Base-by-base conservation (phyloP, 2,329 filamentous ascomycete species). In the Penicillium brevicompactum region DNA sequence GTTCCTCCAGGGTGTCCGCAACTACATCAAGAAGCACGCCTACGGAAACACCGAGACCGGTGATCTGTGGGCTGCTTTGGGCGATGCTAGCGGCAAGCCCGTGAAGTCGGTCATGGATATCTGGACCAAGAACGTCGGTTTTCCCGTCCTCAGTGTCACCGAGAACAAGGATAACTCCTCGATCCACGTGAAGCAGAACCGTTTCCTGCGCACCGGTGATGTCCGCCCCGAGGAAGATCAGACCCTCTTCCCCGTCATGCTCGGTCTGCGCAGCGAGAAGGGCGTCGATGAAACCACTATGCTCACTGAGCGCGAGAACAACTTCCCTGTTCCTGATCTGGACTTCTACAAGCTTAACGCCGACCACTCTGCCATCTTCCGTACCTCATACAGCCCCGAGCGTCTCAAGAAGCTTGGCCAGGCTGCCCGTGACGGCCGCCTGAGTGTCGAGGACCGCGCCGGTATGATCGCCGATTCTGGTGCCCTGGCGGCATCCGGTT, bases 311-410 rank as follows among this genome's bases (percentile, higher is more conserved):
- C 87, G 93, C 38, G 91, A 96, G 74, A 82, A 81, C 46, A 84
- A 87, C 58, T 91, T 95, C 78, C 87, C 91, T 76, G 73, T 97
- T 24, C 84, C 89, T 18, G 85, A 89, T 67, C 78, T 88, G 49
- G 91, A 96, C 67, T 97, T 97, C 78, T 97, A 89, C 86, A 97
- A 97, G 82, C 80, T 97, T 58, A 97, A 97, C 70, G 92, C 93
- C 14, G 92, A 97, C 70, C 93, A 97, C 74, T 92, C 91, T 21
- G 90, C 90, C 62, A 87, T 97, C 60, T 97, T 95, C 80, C 87
- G 93, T 57, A 97, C 92, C 0, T 90, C 88, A 0, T 97, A 97
- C 78, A 82, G 86, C 2, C 88, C 91, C 2, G 88, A 91, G 67
- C 88, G 93, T 34, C 84, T 97, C 43, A 82, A 87, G 64, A 96